These are phyloP conservation scores for Inga laurina DNA, from an alignment of 306 rosid species.

Conservation along the genomic window DNA sequence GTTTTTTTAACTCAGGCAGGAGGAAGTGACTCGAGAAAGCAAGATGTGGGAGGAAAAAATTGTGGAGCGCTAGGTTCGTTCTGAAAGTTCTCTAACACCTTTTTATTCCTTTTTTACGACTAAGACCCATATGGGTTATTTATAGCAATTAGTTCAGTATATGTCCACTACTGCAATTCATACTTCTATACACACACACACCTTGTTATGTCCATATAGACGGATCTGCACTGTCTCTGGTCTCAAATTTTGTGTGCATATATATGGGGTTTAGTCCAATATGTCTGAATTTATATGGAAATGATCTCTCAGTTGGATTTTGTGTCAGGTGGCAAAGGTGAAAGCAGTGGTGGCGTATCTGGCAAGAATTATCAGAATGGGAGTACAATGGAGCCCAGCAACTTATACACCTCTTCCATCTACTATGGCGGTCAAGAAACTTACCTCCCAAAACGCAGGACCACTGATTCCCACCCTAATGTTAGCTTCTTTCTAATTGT, in stretches of 20 bases:
- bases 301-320: constrained; percentile 32
- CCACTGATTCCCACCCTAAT: constrained; percentile 57
- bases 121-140: neutral
- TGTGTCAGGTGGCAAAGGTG: constrained; percentile 44
- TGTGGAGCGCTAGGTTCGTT: constrained; percentile 32
- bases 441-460: constrained; percentile 58
- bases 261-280: neutral
- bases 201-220: neutral
- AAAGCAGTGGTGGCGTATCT: constrained; percentile 36
- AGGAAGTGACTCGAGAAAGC: constrained; percentile 34
- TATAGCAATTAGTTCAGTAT: neutral
- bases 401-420: constrained; percentile 76
- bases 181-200: neutral
- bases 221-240: neutral
- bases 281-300: constrained; percentile 32
- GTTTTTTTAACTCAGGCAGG: constrained; percentile 34
- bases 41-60: constrained; percentile 33
- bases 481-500: constrained; percentile 42
- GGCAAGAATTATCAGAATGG: constrained; percentile 58
- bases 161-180: neutral
- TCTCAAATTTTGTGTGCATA: constrained; percentile 15
- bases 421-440: constrained; percentile 90
- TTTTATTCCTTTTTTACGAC: neutral
- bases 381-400: constrained; percentile 52
- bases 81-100: neutral